Percentiles rank a stretch among this genome's conserved stretches.
These are phyloP conservation scores for Chaetomiaceae sp. DNA, from an alignment of 2,329 filamentous ascomycete species.

Conservation along the genomic window DNA sequence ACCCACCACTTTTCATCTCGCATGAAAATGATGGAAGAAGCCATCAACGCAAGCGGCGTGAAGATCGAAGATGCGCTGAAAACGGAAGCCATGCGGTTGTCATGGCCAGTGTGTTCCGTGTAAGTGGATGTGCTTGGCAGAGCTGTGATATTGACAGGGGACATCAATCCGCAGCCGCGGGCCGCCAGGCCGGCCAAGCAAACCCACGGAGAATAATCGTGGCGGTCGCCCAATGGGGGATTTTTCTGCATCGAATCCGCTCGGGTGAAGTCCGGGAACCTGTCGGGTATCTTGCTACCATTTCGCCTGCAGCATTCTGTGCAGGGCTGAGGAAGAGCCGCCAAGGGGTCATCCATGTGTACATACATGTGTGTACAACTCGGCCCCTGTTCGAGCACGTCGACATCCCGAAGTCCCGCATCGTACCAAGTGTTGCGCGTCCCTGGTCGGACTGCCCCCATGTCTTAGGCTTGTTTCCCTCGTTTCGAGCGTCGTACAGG, in stretches of 20 bases:
- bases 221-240: constrained; percentile 25
- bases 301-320: constrained; percentile 12
- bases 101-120: constrained; percentile 15
- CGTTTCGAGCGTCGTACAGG: constrained; percentile 25
- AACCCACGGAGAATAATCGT: constrained; percentile 23
- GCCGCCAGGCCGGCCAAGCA: constrained; percentile 20
- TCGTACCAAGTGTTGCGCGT: constrained; percentile 8
- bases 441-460: constrained; percentile 8
- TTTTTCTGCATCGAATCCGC: constrained; percentile 8
- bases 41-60: neutral
- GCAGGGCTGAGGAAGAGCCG: constrained; percentile 24
- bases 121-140: constrained; percentile 19
- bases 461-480: constrained; percentile 24
- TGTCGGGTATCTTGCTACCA: constrained; percentile 16
- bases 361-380: neutral
- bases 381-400: no score
- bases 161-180: constrained; percentile 19
- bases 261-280: constrained; percentile 1
- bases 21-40: neutral
- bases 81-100: constrained; percentile 2
- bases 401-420: constrained; percentile 16
- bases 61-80: neutral
- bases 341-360: constrained; percentile 6
- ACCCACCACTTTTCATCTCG: neutral
- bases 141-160: constrained; percentile 14